Evolutionary conservation across 2,329 filamentous ascomycete species (phyloP).

Genomic region (Colletotrichum kahawae): DNA sequence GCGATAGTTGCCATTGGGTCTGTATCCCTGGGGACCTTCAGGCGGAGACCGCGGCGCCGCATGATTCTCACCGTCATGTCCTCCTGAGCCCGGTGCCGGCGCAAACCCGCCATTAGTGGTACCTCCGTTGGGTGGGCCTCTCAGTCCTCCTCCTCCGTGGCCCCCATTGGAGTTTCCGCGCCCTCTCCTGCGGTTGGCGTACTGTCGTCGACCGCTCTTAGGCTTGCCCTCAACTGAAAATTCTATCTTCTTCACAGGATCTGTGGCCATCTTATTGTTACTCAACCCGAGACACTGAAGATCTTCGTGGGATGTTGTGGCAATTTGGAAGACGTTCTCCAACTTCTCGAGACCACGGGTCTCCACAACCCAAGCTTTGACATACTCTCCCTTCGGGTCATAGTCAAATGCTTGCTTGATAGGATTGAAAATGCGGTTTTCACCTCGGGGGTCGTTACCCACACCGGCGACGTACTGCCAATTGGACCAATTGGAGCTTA

Average conservation of each 20-base stretch:
- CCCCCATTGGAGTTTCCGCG: constrained; percentile 10
- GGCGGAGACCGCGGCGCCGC: not conserved
- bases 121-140: not conserved
- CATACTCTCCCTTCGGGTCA: constrained; percentile 71
- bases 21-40: constrained; percentile 4
- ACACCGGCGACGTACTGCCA: constrained; percentile 85
- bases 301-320: constrained; percentile 65
- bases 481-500: constrained; percentile 79
- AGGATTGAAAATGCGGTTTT: constrained; percentile 79
- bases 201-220: constrained; percentile 36
- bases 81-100: not conserved
- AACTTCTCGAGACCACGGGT: constrained; percentile 57
- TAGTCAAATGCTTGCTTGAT: constrained; percentile 83
- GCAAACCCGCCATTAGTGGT: not conserved
- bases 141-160: not conserved
- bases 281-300: constrained; percentile 61
- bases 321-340: constrained; percentile 72
- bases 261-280: constrained; percentile 68
- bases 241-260: constrained; percentile 69
- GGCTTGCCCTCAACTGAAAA: constrained; percentile 63
- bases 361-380: constrained; percentile 77
- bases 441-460: constrained; percentile 77
- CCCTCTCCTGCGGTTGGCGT: constrained; percentile 30
- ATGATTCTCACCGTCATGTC: not conserved
- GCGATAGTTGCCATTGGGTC: not conserved